Evolutionary conservation across 768 basidiomycete species (phyloP).

Genomic region (Panus rudis): DNA sequence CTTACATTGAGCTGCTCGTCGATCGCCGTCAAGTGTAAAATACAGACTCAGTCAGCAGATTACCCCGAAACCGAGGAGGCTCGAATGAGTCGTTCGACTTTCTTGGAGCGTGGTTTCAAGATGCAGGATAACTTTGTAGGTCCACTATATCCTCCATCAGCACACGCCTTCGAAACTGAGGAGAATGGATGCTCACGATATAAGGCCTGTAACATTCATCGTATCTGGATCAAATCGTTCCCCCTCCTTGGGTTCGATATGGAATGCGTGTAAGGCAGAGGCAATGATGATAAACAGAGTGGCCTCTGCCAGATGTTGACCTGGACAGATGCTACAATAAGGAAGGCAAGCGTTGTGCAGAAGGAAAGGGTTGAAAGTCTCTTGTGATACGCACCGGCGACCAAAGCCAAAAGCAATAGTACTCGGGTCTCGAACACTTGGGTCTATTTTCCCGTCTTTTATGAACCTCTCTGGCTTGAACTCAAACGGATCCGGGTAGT

Average conservation of each 20-base stretch:
- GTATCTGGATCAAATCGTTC: not conserved
- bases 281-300: conserved; percentile 11
- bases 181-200: not conserved
- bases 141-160: not conserved
- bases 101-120: not conserved
- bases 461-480: not conserved
- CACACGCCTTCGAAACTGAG: too few species aligned
- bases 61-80: too few species aligned
- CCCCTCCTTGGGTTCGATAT: conserved; percentile 3
- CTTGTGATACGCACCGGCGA: conserved; percentile 1
- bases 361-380: not conserved
- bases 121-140: not conserved
- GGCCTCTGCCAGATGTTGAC: not conserved
- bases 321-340: not conserved
- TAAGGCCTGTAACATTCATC: not conserved
- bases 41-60: too few species aligned
- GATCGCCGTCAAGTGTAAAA: too few species aligned
- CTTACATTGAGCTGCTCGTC: too few species aligned
- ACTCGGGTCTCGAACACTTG: not conserved
- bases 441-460: not conserved
- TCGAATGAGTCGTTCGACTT: not conserved
- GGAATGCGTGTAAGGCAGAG: conserved; percentile 7
- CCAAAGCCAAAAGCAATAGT: conserved; percentile 4
- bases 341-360: not conserved
- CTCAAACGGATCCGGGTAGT: not conserved